Percentiles rank a stretch among this genome's conserved stretches.
phyloP scores from a whole-genome alignment of 495 filamentous ascomycete genomes.

The Parachaetomium inaequale region DNA sequence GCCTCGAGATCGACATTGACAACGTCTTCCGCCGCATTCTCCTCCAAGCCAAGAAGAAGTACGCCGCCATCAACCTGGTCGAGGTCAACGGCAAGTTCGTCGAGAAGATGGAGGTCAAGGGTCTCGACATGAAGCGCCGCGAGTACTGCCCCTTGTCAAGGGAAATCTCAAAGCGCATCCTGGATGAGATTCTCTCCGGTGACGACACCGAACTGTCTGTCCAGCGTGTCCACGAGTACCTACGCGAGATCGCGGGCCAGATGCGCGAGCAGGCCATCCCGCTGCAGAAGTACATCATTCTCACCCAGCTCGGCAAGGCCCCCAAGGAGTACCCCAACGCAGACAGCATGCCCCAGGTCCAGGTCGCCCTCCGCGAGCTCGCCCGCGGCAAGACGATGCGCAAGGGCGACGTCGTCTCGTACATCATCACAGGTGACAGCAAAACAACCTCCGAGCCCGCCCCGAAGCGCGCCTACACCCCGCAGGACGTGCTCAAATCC shows the following conservation, averaged over 20 bases:
- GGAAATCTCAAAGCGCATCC: slow-evolving; percentile 77
- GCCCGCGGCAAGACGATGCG: slow-evolving; percentile 82
- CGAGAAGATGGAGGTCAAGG: slow-evolving; percentile 96
- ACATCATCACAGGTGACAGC: slow-evolving; percentile 82
- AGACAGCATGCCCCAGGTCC: slow-evolving; percentile 93
- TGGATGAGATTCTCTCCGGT: slow-evolving; percentile 89
- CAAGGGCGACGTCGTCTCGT: slow-evolving; percentile 91
- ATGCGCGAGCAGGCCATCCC: slow-evolving; percentile 77
- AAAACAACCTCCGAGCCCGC: slow-evolving; percentile 66
- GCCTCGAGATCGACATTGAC: slow-evolving; percentile 96
- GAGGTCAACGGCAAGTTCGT: slow-evolving; percentile 84
- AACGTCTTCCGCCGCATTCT: slow-evolving; percentile 93
- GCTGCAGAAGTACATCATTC: slow-evolving; percentile 87
- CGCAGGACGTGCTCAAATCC: slow-evolving; percentile 77
- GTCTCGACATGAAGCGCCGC: slow-evolving; percentile 93
- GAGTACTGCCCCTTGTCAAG: slow-evolving; percentile 95
- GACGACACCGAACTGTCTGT: slow-evolving; percentile 88
- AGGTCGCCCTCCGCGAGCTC: slow-evolving; percentile 86
- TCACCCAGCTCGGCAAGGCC: slow-evolving; percentile 91
- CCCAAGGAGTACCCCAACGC: slow-evolving; percentile 91
- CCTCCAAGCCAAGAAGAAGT: slow-evolving; percentile 98
- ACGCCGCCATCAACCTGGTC: slow-evolving; percentile 91
- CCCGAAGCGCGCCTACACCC: slow-evolving; percentile 82
- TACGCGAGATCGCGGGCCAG: slow-evolving; percentile 72
- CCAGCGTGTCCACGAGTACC: slow-evolving; percentile 85